Percentiles rank a stretch among this genome's conserved stretches.
Conservation (phyloP, 371 early-diverging fungal species). For the Mortierella sp. region DNA sequence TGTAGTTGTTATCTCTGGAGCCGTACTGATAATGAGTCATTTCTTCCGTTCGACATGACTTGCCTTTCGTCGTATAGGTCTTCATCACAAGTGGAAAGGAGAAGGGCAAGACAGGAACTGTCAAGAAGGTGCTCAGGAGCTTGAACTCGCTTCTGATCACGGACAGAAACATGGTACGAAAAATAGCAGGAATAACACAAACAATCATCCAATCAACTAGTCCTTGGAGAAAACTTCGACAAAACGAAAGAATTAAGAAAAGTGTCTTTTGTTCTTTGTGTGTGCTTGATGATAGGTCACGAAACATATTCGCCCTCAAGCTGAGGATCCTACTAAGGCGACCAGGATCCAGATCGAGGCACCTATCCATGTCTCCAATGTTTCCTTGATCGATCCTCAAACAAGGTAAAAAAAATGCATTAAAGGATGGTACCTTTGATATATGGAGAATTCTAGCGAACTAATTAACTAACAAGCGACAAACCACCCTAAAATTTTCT, state of each 20-base stretch:
- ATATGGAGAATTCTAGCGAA: not conserved
- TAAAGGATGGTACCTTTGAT: not conserved
- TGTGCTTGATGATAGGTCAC: conserved; percentile 41
- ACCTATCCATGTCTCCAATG: conserved; percentile 74
- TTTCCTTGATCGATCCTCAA: conserved; percentile 72
- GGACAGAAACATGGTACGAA: conserved; percentile 65
- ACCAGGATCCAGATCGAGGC: conserved; percentile 65
- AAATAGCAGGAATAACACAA: not conserved
- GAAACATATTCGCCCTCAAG: conserved; percentile 63
- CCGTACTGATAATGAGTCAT: not conserved
- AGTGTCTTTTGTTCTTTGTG: too few relatives aligned
- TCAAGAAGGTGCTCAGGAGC: conserved; percentile 64
- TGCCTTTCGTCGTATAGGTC: too few relatives aligned
- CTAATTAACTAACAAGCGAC: not conserved
- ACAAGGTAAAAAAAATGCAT: conserved; percentile 55
- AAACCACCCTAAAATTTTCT: not conserved
- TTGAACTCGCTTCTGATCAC: conserved; percentile 66
- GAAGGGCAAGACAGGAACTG: conserved; percentile 70
- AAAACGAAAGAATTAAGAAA: not conserved
- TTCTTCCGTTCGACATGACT: not conserved
- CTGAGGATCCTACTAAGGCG: conserved; percentile 60
- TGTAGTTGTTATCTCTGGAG: not conserved
- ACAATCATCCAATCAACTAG: too few relatives aligned
- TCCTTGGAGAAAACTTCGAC: too few relatives aligned
- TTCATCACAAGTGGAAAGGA: conserved; percentile 69